phyloP scores from a whole-genome alignment of 768 basidiomycete species.

The Coprinopsis sp. region DNA sequence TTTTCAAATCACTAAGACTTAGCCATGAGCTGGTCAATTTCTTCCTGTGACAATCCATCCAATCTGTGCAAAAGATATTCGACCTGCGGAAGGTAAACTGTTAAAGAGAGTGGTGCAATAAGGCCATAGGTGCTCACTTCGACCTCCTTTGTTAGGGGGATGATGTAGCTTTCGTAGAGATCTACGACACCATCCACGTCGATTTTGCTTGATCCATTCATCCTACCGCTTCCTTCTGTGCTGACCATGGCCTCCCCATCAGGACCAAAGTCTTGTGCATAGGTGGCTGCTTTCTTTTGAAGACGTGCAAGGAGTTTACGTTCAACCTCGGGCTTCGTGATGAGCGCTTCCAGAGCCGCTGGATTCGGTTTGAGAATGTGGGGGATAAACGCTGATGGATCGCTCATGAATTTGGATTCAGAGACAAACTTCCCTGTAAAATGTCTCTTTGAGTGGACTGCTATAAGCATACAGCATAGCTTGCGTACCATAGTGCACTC shows the following conservation, averaged over 20 bases:
- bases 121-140: slow-evolving; percentile 57
- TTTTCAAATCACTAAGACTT: too few species aligned
- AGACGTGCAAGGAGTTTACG: slow-evolving; percentile 75
- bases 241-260: slow-evolving; percentile 42
- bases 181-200: slow-evolving; percentile 91
- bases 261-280: slow-evolving; percentile 78
- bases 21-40: slow-evolving; percentile 6
- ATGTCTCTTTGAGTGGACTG: too few species aligned
- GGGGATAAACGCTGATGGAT: slow-evolving; percentile 86
- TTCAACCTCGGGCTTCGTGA: slow-evolving; percentile 98
- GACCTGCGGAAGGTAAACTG: slow-evolving; percentile 48
- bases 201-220: slow-evolving; percentile 56
- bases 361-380: slow-evolving; percentile 82
- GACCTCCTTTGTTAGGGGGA: slow-evolving; percentile 96
- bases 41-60: too few species aligned
- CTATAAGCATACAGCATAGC: neutral
- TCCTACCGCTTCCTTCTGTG: neutral
- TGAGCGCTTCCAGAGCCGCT: slow-evolving; percentile 73
- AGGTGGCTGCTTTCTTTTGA: slow-evolving; percentile 75
- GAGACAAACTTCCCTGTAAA: slow-evolving; percentile 93
- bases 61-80: slow-evolving; percentile 92
- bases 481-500: slow-evolving; percentile 92
- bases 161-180: slow-evolving; percentile 92
- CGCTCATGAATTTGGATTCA: slow-evolving; percentile 89
- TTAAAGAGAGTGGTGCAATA: neutral